Percentiles rank a stretch among this genome's conserved stretches.
Conservation (phyloP, 306 rosid genomes). For the Abrus precatorius region DNA sequence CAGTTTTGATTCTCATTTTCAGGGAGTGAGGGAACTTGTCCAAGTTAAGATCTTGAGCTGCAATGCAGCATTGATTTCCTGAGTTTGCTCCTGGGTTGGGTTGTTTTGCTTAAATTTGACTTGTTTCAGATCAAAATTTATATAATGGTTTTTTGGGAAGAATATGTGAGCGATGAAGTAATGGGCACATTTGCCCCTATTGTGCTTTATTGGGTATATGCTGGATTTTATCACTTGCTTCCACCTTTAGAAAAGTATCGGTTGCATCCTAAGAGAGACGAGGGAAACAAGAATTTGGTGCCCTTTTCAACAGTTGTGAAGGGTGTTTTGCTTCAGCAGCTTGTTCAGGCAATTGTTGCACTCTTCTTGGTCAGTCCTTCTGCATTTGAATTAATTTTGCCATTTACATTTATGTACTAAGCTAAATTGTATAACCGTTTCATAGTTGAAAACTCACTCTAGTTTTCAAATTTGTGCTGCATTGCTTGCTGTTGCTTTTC, state of each 20-base stretch:
- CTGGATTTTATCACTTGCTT: slow-evolving; percentile 77
- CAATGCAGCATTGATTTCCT: slow-evolving; percentile 52
- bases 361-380: slow-evolving; percentile 69
- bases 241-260: slow-evolving; percentile 75
- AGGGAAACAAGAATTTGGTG: slow-evolving; percentile 73
- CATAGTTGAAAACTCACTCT: slow-evolving; percentile 11
- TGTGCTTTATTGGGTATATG: slow-evolving; percentile 87
- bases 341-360: slow-evolving; percentile 86
- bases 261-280: slow-evolving; percentile 75
- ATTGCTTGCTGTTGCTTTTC: slow-evolving; percentile 15
- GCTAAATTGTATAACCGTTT: neutral
- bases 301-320: slow-evolving; percentile 72
- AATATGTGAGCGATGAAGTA: slow-evolving; percentile 81
- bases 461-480: neutral
- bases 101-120: slow-evolving; percentile 41
- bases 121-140: slow-evolving; percentile 1
- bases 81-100: slow-evolving; percentile 46
- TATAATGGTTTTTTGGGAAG: slow-evolving; percentile 82
- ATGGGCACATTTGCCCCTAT: slow-evolving; percentile 95
- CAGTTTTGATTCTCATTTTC: slow-evolving; percentile 38
- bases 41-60: slow-evolving; percentile 57
- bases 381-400: slow-evolving; percentile 28
- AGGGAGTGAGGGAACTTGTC: slow-evolving; percentile 56
- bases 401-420: neutral
- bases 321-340: slow-evolving; percentile 91